A percentile compares a stretch with the other conserved stretches of the same genome.
phyloP scores from a whole-genome alignment of 2,329 filamentous ascomycete species.

The Polytolypa hystricis region DNA sequence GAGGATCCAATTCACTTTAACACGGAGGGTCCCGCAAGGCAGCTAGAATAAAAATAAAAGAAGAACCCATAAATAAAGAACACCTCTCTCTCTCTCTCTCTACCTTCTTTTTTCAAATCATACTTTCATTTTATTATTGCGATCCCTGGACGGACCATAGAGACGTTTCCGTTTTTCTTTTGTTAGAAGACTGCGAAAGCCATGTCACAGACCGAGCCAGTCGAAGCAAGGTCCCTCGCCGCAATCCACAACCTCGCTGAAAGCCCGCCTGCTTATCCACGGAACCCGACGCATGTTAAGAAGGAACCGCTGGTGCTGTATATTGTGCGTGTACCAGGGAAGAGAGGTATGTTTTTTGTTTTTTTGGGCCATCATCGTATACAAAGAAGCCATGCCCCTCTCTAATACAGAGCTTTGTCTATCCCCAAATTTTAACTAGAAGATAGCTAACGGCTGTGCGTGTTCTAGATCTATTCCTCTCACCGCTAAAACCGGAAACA shows the following conservation, averaged over 20 bases:
- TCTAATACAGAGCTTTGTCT: background rate
- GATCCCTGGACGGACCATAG: too few relatives aligned
- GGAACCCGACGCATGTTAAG: slow-evolving; percentile 58
- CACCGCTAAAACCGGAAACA: slow-evolving; percentile 74
- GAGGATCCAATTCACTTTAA: too few relatives aligned
- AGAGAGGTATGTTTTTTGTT: slow-evolving; percentile 50
- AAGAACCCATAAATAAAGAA: background rate
- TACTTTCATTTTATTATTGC: too few relatives aligned
- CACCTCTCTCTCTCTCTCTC: background rate
- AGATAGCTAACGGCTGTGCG: background rate
- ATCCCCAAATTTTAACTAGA: background rate
- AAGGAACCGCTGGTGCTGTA: slow-evolving; percentile 72
- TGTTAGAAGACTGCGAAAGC: too few relatives aligned
- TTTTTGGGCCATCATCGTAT: too few relatives aligned
- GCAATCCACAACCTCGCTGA: slow-evolving; percentile 68
- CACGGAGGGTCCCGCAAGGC: too few relatives aligned
- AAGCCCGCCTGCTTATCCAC: slow-evolving; percentile 76
- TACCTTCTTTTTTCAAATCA: too few relatives aligned
- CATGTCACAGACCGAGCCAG: background rate
- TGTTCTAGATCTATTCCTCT: slow-evolving; percentile 71
- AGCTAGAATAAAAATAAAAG: too few relatives aligned
- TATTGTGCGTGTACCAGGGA: slow-evolving; percentile 86
- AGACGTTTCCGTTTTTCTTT: too few relatives aligned
- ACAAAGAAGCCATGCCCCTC: too few relatives aligned
- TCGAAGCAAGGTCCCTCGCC: slow-evolving; percentile 77